Conservation (phyloP, 1,284 basidiomycete species). For the Moesziomyces aphidis region DNA sequence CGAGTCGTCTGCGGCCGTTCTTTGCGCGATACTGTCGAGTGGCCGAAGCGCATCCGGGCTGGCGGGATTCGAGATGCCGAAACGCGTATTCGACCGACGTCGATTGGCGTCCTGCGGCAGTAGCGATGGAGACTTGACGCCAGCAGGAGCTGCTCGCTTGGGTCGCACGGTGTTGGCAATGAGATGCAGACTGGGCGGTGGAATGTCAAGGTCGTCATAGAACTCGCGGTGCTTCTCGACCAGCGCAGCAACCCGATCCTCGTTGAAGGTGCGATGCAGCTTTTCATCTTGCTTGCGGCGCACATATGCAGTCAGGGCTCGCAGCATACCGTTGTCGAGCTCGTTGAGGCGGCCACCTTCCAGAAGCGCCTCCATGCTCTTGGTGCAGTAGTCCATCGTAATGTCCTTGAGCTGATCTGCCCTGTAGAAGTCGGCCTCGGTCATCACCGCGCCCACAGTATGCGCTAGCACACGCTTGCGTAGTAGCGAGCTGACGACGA, state of each 20-base stretch:
- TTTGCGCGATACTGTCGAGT: constrained; percentile 15
- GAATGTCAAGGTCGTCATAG: constrained; percentile 84
- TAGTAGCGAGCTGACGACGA: constrained; percentile 77
- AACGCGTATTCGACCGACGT: constrained; percentile 67
- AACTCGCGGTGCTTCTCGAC: constrained; percentile 79
- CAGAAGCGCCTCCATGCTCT: constrained; percentile 88
- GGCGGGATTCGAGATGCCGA: constrained; percentile 47
- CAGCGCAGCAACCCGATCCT: constrained; percentile 73
- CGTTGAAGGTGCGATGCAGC: constrained; percentile 76
- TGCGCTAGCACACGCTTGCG: constrained; percentile 75
- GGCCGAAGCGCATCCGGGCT: constrained; percentile 49
- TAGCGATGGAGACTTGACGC: constrained; percentile 47
- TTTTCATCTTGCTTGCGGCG: constrained; percentile 77
- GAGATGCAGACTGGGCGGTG: constrained; percentile 71
- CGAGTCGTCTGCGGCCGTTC: constrained; percentile 23
- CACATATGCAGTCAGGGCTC: constrained; percentile 77
- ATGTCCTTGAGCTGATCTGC: constrained; percentile 78
- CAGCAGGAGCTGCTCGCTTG: constrained; percentile 41
- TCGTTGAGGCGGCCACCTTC: constrained; percentile 82
- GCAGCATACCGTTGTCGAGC: constrained; percentile 77
- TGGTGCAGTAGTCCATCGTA: constrained; percentile 83
- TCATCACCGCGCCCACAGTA: constrained; percentile 84
- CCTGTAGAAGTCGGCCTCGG: constrained; percentile 84
- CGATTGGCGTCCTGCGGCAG: constrained; percentile 56
- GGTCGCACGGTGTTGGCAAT: constrained; percentile 56